Percentiles rank a stretch among this genome's conserved stretches.
Conservation (phyloP, 768 basidiomycete species). For the Phanerochaete carnosa region DNA sequence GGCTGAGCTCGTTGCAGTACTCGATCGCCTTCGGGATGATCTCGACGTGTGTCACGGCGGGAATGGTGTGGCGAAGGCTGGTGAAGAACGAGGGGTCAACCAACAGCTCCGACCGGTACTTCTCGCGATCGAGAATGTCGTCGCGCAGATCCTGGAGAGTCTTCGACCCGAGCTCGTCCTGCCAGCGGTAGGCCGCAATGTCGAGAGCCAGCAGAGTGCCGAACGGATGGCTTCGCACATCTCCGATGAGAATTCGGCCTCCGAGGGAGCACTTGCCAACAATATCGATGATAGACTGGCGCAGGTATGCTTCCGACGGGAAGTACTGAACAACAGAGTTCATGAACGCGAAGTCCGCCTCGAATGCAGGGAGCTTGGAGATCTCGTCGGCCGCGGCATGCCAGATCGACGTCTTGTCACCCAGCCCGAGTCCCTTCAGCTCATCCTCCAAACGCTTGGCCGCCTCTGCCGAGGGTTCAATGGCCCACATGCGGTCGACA, state of each 20-base stretch:
- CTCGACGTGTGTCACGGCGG: neutral
- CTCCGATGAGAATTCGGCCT: neutral
- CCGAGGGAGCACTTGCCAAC: neutral
- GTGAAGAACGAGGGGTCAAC: neutral
- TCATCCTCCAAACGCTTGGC: neutral
- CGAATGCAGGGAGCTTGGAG: neutral
- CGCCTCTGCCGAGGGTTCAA: neutral
- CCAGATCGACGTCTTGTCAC: neutral
- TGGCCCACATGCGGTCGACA: neutral
- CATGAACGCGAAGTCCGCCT: neutral
- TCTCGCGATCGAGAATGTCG: neutral
- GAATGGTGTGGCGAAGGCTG: neutral
- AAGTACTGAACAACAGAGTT: neutral
- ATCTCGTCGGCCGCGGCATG: neutral
- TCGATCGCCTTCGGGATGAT: neutral
- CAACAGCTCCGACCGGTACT: neutral
- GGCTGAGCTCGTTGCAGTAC: neutral
- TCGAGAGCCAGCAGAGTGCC: neutral
- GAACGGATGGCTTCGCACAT: neutral
- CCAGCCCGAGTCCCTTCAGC: neutral
- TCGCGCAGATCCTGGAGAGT: neutral
- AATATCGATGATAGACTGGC: neutral
- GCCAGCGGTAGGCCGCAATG: neutral
- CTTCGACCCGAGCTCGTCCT: neutral
- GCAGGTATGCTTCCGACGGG: neutral